Conservation (phyloP, 345 rosid species). For the Brassica incana region DNA sequence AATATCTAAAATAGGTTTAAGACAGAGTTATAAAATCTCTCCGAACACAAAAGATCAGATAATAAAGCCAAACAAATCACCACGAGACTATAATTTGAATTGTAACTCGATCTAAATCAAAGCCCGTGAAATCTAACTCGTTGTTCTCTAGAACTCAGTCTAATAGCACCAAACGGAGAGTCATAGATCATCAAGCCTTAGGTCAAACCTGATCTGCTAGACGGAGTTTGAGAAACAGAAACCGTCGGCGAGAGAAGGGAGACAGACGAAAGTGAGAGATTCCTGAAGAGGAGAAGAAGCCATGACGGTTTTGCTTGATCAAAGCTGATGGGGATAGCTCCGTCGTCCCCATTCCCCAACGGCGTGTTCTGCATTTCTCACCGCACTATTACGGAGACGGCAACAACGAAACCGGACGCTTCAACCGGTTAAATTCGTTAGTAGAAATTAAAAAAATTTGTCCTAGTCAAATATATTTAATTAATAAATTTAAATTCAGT, state of each 20-base stretch:
- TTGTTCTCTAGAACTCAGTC: not conserved
- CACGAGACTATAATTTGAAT: not conserved
- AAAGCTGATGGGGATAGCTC: constrained; percentile 42
- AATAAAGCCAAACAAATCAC: no score
- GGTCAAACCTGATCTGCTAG: constrained; percentile 50
- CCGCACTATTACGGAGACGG: not conserved
- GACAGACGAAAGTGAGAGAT: constrained; percentile 22
- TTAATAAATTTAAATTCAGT: not conserved
- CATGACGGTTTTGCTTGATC: constrained; percentile 17
- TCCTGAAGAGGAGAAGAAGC: constrained; percentile 28
- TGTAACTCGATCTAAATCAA: not conserved
- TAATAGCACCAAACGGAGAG: not conserved
- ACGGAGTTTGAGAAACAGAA: not conserved
- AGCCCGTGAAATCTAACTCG: not conserved
- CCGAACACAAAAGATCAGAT: no score
- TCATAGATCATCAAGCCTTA: not conserved
- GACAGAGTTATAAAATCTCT: no score
- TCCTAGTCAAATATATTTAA: not conserved
- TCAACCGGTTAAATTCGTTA: constrained; percentile 15
- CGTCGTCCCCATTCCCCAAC: constrained; percentile 48
- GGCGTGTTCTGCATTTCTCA: constrained; percentile 65
- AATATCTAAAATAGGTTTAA: no score
- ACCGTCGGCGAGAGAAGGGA: constrained; percentile 35
- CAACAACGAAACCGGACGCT: constrained; percentile 9
- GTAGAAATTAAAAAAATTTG: not conserved